Conservation (phyloP, 1,139 yeast genomes). For the Hansenula lynferdii region DNA sequence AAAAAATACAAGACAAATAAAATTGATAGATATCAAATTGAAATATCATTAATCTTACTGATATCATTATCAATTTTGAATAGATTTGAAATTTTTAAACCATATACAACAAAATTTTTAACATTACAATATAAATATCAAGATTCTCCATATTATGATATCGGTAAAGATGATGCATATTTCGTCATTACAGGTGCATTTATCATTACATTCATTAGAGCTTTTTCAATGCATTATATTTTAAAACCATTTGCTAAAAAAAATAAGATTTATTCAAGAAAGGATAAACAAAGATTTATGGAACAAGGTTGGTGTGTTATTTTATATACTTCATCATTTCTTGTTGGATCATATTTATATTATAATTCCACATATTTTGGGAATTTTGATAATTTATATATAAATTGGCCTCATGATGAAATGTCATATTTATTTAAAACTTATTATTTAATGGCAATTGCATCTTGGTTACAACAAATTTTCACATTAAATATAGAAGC, state of each 20-base stretch:
- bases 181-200: conserved; percentile 54
- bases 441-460: conserved; percentile 68
- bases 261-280: conserved; percentile 41
- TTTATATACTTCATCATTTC: conserved; percentile 56
- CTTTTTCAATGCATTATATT: conserved; percentile 52
- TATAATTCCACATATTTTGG: conserved; percentile 54
- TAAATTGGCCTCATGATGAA: conserved; percentile 72
- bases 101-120: conserved; percentile 36
- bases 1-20: conserved; percentile 7
- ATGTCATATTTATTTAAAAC: conserved; percentile 49
- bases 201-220: conserved; percentile 53
- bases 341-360: conserved; percentile 55
- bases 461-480: conserved; percentile 79
- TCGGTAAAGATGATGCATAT: conserved; percentile 53
- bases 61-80: conserved; percentile 7
- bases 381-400: conserved; percentile 55
- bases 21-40: conserved; percentile 20
- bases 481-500: conserved; percentile 74
- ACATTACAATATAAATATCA: conserved; percentile 42
- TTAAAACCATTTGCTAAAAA: conserved; percentile 53
- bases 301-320: conserved; percentile 82
- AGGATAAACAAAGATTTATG: conserved; percentile 62
- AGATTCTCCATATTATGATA: conserved; percentile 37
- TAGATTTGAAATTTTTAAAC: conserved; percentile 7
- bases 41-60: conserved; percentile 12